These are phyloP conservation scores for Hawksworthiomyces lignivorus DNA, from an alignment of 2,329 filamentous ascomycete species.

Conservation along the genomic window DNA sequence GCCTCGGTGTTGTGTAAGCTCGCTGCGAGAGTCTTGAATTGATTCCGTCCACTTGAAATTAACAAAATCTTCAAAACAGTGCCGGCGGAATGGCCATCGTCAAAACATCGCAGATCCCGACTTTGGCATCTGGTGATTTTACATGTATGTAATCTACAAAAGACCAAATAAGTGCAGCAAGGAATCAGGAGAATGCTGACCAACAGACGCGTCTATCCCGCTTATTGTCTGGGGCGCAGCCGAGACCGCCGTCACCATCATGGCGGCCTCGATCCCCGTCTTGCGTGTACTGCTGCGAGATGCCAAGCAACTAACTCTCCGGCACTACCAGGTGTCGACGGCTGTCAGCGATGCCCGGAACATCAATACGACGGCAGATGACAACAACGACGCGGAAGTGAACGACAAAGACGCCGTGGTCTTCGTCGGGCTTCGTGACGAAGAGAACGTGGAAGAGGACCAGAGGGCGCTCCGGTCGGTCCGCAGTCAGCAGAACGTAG, in stretches of 20 bases:
- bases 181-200: neutral
- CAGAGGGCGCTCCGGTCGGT: conserved; percentile 1
- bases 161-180: too few species aligned
- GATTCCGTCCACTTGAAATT: too few species aligned
- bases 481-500: neutral
- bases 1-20: conserved; percentile 22
- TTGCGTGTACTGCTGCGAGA: conserved; percentile 5
- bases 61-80: too few species aligned
- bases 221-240: conserved; percentile 2
- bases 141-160: neutral
- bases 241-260: conserved; percentile 4
- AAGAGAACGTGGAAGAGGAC: neutral
- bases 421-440: neutral
- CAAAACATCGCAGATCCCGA: conserved; percentile 5
- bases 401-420: too few species aligned
- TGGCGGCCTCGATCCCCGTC: conserved; percentile 4
- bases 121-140: neutral
- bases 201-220: neutral
- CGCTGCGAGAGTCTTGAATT: too few species aligned
- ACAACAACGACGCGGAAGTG: too few species aligned
- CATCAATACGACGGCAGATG: too few species aligned
- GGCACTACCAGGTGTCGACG: neutral
- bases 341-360: neutral
- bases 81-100: conserved; percentile 5
- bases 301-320: conserved; percentile 1